Evolutionary conservation across 2,329 filamentous ascomycete genomes (phyloP).

Genomic region (Nigrospora osmanthi): DNA sequence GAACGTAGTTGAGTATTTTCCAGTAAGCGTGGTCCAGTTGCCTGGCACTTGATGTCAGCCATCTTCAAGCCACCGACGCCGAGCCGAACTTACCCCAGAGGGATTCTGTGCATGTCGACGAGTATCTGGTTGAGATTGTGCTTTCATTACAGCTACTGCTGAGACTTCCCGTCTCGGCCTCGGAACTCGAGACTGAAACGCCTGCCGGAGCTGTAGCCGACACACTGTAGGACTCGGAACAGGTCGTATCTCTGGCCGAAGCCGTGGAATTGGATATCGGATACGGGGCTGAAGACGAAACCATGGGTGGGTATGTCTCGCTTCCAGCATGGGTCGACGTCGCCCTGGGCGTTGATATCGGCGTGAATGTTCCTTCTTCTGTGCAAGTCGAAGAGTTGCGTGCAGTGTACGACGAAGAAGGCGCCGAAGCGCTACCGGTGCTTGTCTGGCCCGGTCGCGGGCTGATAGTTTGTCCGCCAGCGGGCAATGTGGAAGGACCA

Average conservation of each 20-base stretch:
- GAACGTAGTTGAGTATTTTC: neutral
- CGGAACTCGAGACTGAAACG: too few relatives aligned
- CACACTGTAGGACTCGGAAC: neutral
- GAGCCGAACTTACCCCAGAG: neutral
- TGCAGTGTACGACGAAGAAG: neutral
- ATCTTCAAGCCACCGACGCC: too few relatives aligned
- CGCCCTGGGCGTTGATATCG: neutral
- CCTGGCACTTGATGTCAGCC: neutral
- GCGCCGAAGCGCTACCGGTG: neutral
- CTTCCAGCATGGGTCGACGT: neutral
- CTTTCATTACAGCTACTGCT: neutral
- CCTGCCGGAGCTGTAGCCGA: neutral
- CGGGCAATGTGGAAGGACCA: neutral
- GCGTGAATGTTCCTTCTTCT: neutral
- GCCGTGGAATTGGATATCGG: neutral
- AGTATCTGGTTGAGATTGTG: neutral
- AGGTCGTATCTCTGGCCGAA: neutral
- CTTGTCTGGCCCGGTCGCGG: neutral
- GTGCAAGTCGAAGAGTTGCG: slow-evolving; percentile 2
- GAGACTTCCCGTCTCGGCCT: too few relatives aligned
- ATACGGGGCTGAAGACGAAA: neutral
- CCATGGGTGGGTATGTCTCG: neutral
- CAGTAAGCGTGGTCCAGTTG: neutral
- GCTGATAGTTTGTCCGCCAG: neutral
- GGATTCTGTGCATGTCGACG: neutral